Evolutionary conservation across 129 eudicot genomes (phyloP).

Genomic region (Flaveria robusta): DNA sequence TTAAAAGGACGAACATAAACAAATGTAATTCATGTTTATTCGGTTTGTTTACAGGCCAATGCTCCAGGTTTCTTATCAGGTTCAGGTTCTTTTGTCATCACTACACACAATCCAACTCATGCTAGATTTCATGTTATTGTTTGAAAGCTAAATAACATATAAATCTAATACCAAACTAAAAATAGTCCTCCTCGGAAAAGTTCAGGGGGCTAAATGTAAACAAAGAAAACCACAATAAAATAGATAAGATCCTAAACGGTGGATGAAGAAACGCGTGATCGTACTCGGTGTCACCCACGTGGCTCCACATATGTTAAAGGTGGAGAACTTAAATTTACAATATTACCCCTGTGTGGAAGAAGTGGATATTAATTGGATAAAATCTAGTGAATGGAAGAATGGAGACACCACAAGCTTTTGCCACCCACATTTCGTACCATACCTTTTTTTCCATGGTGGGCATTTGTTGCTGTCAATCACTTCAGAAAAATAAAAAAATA

Average conservation of each 20-base stretch:
- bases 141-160: background rate
- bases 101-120: no score
- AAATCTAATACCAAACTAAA: background rate
- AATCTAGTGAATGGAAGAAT: conserved; percentile 10
- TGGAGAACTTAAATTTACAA: conserved; percentile 19
- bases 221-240: conserved; percentile 1
- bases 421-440: conserved; percentile 29
- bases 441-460: conserved; percentile 11
- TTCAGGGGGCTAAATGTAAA: conserved; percentile 20
- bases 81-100: no score
- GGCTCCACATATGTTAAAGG: conserved; percentile 32
- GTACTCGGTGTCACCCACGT: conserved; percentile 40
- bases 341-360: conserved; percentile 20
- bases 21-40: no score
- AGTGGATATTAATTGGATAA: conserved; percentile 31
- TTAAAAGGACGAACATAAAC: no score
- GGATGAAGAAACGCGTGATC: conserved; percentile 37
- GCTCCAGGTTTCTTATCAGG: no score
- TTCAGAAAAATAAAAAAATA: background rate
- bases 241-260: conserved; percentile 37
- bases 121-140: no score
- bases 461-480: conserved; percentile 22
- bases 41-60: no score
- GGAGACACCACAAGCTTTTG: conserved; percentile 23
- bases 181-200: background rate